phyloP scores from a whole-genome alignment of 2,329 filamentous ascomycete genomes.

The Periconia sp. region DNA sequence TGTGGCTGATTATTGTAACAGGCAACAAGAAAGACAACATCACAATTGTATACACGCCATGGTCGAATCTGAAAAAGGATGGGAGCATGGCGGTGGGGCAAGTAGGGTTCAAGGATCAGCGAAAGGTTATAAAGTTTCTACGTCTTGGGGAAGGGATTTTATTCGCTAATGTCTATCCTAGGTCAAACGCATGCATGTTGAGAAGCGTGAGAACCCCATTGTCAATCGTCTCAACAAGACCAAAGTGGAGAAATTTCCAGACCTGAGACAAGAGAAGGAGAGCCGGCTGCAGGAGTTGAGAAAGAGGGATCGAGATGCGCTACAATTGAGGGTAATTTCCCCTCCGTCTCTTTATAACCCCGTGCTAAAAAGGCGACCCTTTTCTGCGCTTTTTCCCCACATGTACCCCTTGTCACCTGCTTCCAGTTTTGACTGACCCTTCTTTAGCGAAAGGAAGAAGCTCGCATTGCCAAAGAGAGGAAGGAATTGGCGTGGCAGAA shows the following conservation, averaged over 20 bases:
- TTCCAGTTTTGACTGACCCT: constrained; percentile 3
- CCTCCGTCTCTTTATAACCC: constrained; percentile 1
- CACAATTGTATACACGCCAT: constrained; percentile 95
- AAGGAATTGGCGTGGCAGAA: constrained; percentile 92
- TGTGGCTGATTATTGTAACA: constrained; percentile 41
- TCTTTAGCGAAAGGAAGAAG: constrained; percentile 76
- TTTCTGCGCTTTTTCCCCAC: background rate
- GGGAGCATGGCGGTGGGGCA: constrained; percentile 95
- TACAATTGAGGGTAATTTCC: constrained; percentile 64
- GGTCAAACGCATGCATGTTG: constrained; percentile 82
- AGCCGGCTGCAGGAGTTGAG: constrained; percentile 74
- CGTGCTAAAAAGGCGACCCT: too few species aligned
- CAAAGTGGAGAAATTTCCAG: constrained; percentile 83
- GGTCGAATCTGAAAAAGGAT: constrained; percentile 94
- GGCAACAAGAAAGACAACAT: constrained; percentile 99
- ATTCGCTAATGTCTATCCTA: constrained; percentile 31
- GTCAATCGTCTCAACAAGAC: constrained; percentile 99
- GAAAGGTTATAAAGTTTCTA: constrained; percentile 59
- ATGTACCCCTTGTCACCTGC: background rate
- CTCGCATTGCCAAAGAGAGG: constrained; percentile 74
- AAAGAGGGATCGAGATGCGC: constrained; percentile 70
- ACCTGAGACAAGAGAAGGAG: constrained; percentile 82
- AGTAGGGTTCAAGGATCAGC: constrained; percentile 90
- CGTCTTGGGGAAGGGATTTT: background rate
- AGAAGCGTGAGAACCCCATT: constrained; percentile 82